Percentiles rank a stretch among this genome's conserved stretches.
Conservation (phyloP, 2,329 filamentous ascomycete species). For the Alternaria hordeiaustralica region DNA sequence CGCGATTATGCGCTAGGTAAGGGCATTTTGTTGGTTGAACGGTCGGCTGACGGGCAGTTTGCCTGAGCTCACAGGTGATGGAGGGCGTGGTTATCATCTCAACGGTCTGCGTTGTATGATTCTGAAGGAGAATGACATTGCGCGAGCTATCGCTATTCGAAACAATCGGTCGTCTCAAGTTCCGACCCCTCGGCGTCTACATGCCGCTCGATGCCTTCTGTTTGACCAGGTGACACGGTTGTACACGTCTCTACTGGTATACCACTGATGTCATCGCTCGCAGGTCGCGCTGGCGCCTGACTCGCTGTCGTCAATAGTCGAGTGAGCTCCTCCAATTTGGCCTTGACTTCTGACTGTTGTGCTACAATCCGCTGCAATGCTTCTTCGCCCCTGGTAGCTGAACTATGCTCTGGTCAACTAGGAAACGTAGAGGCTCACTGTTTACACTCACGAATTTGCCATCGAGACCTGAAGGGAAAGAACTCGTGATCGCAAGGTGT, state of each 20-base stretch:
- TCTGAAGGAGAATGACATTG: background rate
- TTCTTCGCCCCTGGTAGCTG: too few relatives aligned
- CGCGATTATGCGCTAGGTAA: background rate
- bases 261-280: background rate
- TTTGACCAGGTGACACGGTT: background rate
- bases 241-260: background rate
- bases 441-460: background rate
- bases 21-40: background rate
- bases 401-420: too few relatives aligned
- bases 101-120: background rate
- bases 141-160: background rate
- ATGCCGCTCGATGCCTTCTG: background rate
- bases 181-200: background rate
- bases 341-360: background rate
- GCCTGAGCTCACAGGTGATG: background rate
- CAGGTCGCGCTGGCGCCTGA: background rate
- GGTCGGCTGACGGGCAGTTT: background rate
- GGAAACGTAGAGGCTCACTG: too few relatives aligned
- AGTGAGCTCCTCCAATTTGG: background rate
- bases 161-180: background rate
- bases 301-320: background rate
- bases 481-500: fast-evolving
- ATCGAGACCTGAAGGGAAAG: background rate
- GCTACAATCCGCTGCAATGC: too few relatives aligned
- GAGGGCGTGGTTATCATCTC: fast-evolving